These are phyloP conservation scores for Exophiala dermatitidis DNA, from an alignment of 2,329 filamentous ascomycete genomes.

Conservation along the genomic window DNA sequence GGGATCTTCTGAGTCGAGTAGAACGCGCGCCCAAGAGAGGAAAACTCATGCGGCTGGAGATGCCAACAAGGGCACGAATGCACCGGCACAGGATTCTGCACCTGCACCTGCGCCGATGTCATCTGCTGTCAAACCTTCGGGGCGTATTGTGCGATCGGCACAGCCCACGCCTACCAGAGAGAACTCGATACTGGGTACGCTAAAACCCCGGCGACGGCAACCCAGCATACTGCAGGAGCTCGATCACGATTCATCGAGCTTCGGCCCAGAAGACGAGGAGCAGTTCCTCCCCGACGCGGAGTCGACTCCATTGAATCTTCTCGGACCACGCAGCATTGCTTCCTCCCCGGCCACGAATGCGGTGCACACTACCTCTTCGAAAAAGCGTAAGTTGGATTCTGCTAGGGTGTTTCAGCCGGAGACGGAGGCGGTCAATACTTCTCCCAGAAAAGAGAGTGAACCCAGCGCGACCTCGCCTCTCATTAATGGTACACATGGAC, in stretches of 20 bases:
- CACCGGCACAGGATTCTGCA: not conserved
- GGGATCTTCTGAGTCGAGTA: not conserved
- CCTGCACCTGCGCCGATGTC: constrained; percentile 1
- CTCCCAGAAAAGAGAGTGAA: not conserved
- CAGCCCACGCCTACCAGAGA: constrained; percentile 21
- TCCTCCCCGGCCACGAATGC: constrained; percentile 9
- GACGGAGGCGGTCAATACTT: not conserved
- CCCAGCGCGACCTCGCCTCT: not conserved
- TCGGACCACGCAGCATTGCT: not conserved
- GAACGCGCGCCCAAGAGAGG: not conserved
- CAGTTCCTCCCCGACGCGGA: constrained; percentile 25
- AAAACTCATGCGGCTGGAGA: constrained; percentile 2
- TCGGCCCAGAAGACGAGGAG: constrained; percentile 24
- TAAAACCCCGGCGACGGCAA: constrained; percentile 26
- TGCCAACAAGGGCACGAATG: not conserved
- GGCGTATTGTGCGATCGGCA: constrained; percentile 1
- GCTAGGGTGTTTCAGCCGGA: constrained; percentile 5
- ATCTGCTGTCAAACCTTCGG: constrained; percentile 6
- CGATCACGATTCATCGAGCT: constrained; percentile 20
- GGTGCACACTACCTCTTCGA: constrained; percentile 11
- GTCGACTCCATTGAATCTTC: constrained; percentile 18
- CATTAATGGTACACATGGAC: constrained; percentile 4
- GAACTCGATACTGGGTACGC: constrained; percentile 21
- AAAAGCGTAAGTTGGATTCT: constrained; percentile 23
- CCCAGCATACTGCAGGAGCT: constrained; percentile 25